A percentile compares a stretch with the other conserved stretches of the same genome.
phyloP scores from a whole-genome alignment of 2,329 filamentous ascomycete genomes.

The Coniochaeta pulveracea region DNA sequence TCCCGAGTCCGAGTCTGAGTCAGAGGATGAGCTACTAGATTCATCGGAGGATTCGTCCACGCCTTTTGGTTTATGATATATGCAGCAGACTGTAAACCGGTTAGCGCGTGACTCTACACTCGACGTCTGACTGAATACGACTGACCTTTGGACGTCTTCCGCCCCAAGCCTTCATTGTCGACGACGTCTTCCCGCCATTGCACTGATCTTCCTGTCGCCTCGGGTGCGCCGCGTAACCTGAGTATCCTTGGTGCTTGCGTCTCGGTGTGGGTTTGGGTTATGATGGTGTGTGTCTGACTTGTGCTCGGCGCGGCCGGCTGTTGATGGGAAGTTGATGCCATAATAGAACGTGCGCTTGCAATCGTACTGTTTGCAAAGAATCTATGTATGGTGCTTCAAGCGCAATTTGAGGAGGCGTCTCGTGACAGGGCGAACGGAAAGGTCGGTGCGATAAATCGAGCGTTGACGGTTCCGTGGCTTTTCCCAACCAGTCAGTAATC shows the following conservation, averaged over 20 bases:
- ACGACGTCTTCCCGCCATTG: constrained; percentile 90
- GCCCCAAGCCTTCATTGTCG: constrained; percentile 89
- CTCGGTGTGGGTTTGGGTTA: constrained; percentile 11
- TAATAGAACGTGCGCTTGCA: too few relatives aligned
- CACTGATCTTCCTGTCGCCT: constrained; percentile 48
- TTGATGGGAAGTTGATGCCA: background rate
- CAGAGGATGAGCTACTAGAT: constrained; percentile 41
- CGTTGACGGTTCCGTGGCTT: too few relatives aligned
- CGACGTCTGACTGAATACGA: too few relatives aligned
- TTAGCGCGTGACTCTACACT: background rate
- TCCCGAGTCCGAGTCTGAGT: constrained; percentile 32
- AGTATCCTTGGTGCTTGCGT: constrained; percentile 28
- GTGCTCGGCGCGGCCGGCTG: background rate
- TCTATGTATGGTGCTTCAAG: too few relatives aligned
- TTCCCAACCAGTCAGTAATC: too few relatives aligned
- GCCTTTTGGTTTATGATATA: constrained; percentile 79
- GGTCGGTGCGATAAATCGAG: too few relatives aligned
- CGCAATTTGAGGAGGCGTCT: too few relatives aligned
- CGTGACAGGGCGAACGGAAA: too few relatives aligned
- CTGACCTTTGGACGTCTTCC: constrained; percentile 87
- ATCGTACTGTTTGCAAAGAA: too few relatives aligned
- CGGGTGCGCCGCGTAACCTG: constrained; percentile 38
- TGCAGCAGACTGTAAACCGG: constrained; percentile 72
- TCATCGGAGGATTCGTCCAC: constrained; percentile 75
- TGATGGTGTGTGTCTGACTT: constrained; percentile 6